Conservation (phyloP, 2,329 filamentous ascomycete species). For the Cucurbitaria berberidis region DNA sequence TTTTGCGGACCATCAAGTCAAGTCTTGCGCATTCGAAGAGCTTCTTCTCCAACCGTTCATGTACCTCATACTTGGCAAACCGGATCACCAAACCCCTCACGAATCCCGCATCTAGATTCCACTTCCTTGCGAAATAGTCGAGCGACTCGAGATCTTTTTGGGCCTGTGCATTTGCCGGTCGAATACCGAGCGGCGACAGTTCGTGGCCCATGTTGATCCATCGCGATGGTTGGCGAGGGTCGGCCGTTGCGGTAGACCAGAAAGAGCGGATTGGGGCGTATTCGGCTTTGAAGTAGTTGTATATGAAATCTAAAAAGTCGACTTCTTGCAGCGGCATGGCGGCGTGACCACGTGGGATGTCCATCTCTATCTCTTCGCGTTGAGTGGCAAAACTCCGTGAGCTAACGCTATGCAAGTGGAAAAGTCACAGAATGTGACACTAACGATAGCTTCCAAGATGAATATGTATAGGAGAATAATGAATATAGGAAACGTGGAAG, state of each 20-base stretch:
- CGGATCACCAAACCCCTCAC: slow-evolving; percentile 41
- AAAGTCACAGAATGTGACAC: slow-evolving; percentile 8
- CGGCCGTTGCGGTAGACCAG: slow-evolving; percentile 44
- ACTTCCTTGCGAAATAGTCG: slow-evolving; percentile 40
- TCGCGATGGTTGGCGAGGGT: slow-evolving; percentile 36
- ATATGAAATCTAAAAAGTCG: slow-evolving; percentile 46
- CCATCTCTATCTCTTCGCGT: slow-evolving; percentile 24
- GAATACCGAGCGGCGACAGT: slow-evolving; percentile 32
- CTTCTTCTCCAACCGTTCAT: slow-evolving; percentile 47
- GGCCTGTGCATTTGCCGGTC: slow-evolving; percentile 46
- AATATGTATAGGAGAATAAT: no score
- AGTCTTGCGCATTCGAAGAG: slow-evolving; percentile 41
- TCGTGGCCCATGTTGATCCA: slow-evolving; percentile 46
- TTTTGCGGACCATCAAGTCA: slow-evolving; percentile 47
- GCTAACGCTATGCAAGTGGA: neutral
- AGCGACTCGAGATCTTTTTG: slow-evolving; percentile 46
- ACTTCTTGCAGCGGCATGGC: slow-evolving; percentile 41
- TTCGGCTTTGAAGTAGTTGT: slow-evolving; percentile 49
- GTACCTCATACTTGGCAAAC: slow-evolving; percentile 44
- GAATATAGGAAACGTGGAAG: neutral
- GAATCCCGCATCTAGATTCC: slow-evolving; percentile 41
- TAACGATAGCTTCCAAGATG: neutral
- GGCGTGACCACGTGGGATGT: slow-evolving; percentile 40
- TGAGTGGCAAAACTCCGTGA: slow-evolving; percentile 12
- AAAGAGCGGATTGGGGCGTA: slow-evolving; percentile 47